Conservation (phyloP, 208 protist genomes). For the Acanthamoeba castellanii region DNA sequence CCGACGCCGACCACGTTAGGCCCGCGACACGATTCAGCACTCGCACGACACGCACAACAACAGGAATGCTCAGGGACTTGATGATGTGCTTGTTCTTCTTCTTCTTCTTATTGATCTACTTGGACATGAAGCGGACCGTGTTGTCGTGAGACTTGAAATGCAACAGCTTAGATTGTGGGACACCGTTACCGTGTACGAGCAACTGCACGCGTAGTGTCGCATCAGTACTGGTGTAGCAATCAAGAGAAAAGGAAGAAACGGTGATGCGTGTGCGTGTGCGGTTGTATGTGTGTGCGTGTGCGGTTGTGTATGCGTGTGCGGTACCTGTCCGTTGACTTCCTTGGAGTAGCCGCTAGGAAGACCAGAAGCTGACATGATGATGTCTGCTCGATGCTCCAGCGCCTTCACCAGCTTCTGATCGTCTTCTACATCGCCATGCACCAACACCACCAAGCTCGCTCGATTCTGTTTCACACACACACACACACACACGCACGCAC, state of each 20-base stretch:
- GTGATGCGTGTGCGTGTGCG: too few species aligned
- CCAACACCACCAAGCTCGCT: slow-evolving; percentile 40
- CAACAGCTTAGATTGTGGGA: slow-evolving; percentile 17
- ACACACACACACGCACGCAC: neutral
- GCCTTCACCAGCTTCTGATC: slow-evolving; percentile 19
- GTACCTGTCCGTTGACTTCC: slow-evolving; percentile 52
- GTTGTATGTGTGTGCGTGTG: too few species aligned
- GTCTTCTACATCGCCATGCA: slow-evolving; percentile 30
- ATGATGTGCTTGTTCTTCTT: neutral
- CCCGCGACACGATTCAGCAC: neutral
- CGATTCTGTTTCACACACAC: neutral
- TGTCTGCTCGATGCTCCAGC: slow-evolving; percentile 39
- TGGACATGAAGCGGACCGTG: slow-evolving; percentile 52
- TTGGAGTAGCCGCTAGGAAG: slow-evolving; percentile 42
- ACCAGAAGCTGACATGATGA: slow-evolving; percentile 27
- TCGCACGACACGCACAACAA: too few species aligned
- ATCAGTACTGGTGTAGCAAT: neutral
- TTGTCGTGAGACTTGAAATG: slow-evolving; percentile 36
- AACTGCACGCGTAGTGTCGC: neutral
- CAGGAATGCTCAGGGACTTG: too few species aligned
- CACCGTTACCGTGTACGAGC: neutral
- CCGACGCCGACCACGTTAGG: neutral
- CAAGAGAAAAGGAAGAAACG: neutral
- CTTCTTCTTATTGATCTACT: neutral
- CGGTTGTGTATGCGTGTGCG: neutral